Conservation (phyloP, 371 early-diverging fungal species). For the Coemansia sp. region DNA sequence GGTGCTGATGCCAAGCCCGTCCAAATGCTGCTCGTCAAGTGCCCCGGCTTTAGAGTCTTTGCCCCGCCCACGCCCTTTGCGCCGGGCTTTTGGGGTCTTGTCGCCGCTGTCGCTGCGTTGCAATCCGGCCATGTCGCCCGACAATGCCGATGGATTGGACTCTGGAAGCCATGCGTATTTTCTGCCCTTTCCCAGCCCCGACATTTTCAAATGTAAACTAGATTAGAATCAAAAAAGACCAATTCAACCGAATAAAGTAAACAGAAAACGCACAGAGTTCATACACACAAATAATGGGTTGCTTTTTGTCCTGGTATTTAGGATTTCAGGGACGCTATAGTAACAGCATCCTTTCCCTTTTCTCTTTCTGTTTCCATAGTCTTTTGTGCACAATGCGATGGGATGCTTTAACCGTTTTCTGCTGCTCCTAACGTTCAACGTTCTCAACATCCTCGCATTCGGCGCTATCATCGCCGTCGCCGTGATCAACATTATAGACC, state of each 20-base stretch:
- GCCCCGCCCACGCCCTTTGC: not conserved
- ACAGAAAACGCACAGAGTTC: too few relatives aligned
- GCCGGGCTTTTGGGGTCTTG: conserved; percentile 4
- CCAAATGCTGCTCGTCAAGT: not conserved
- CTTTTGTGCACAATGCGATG: conserved; percentile 24
- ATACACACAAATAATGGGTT: not conserved
- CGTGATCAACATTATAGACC: conserved; percentile 32
- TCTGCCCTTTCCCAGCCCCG: conserved; percentile 42
- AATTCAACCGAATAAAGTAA: too few relatives aligned
- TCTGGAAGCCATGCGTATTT: conserved; percentile 52
- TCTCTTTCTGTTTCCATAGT: not conserved
- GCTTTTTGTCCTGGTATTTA: not conserved
- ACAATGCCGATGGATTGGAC: conserved; percentile 42
- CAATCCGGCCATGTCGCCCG: conserved; percentile 22
- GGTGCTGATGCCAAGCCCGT: conserved; percentile 23
- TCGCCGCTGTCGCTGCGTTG: conserved; percentile 22
- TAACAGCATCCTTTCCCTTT: conserved; percentile 3
- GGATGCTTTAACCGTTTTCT: conserved; percentile 38
- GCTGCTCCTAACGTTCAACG: conserved; percentile 41
- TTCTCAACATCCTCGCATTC: conserved; percentile 39
- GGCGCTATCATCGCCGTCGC: conserved; percentile 43
- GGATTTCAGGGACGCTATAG: not conserved
- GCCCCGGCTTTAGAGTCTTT: conserved; percentile 10
- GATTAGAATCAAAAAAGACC: too few relatives aligned
- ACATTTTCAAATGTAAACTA: conserved; percentile 15